Evolutionary conservation across 345 rosid genomes (phyloP), one percentile per base, ranked within the genome.

Genomic region (Melaleuca quinquenervia): DNA sequence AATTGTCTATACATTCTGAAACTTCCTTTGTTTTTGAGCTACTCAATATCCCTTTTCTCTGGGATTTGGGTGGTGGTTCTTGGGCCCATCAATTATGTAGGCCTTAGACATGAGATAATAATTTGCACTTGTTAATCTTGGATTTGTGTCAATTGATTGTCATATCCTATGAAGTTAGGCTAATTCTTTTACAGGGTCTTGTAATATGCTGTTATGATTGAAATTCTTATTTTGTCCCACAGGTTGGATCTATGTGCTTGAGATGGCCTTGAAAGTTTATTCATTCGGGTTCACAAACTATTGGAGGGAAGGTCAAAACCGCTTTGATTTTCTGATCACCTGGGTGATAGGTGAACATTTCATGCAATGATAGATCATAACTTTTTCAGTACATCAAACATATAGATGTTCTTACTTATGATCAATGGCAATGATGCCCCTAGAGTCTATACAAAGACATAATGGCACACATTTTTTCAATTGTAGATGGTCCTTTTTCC

Each of bases 181-280:
- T 36, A 70, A 70, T 8, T 70, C 48, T 36, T 70, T 70, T 36
- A 70, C 36, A 36, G 80, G 48, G 80, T n/a, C 48, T 36, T 15
- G 48, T 18, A 70, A 36, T 82, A 8, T 26, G 54, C 1, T 82
- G 53, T 50, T 24, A 50, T 82, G 44, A 52, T 50, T 9, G 22
- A 14, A 50, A 21, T 85, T 82, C 86, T 75, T 55, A 84, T 82
- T 74, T 53, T 87, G 52, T 84, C 86, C 85, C 70, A 87, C 96
- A 97, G 99, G 99, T 82, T 97, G 99, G 99, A 91, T 97, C 86
- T 97, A 97, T 88, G 95, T 97, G 76, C 84, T 97, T 90, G 99
- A 97, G 95, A 97, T 96, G 99, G 96, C 95, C 84, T 89, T 97
- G 76, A 97, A 97, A 90, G 90, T 96, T 62, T 97, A 94, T 89